These are phyloP conservation scores for Exophiala sp. DNA, from an alignment of 2,329 filamentous ascomycete genomes.

Conservation along the genomic window DNA sequence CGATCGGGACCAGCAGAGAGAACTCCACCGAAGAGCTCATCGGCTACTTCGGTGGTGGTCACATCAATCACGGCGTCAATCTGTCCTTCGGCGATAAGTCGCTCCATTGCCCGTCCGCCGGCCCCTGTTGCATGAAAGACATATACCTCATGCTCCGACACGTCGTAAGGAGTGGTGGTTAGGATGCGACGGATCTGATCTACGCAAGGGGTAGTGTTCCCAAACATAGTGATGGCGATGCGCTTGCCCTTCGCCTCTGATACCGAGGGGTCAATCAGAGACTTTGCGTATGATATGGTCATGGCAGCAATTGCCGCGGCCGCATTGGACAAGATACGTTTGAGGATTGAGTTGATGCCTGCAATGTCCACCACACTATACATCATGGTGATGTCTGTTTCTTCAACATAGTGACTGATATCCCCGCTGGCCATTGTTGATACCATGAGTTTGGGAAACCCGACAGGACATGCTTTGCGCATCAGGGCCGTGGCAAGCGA, in stretches of 20 bases:
- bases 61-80: slow-evolving; percentile 63
- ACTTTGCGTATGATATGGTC: slow-evolving; percentile 42
- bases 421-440: slow-evolving; percentile 65
- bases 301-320: slow-evolving; percentile 57
- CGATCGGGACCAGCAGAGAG: slow-evolving; percentile 55
- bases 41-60: slow-evolving; percentile 65
- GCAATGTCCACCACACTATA: slow-evolving; percentile 66
- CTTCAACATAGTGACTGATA: slow-evolving; percentile 57
- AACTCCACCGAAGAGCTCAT: slow-evolving; percentile 57
- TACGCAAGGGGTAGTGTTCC: slow-evolving; percentile 63
- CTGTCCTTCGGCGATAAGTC: slow-evolving; percentile 51
- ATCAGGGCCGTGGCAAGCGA: slow-evolving; percentile 56
- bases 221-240: slow-evolving; percentile 67
- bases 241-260: slow-evolving; percentile 37
- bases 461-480: slow-evolving; percentile 53
- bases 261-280: slow-evolving; percentile 5
- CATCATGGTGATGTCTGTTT: slow-evolving; percentile 64
- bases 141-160: slow-evolving; percentile 50
- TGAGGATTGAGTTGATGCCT: slow-evolving; percentile 56
- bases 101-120: slow-evolving; percentile 64
- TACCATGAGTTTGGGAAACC: slow-evolving; percentile 64
- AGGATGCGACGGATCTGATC: slow-evolving; percentile 45
- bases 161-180: slow-evolving; percentile 25
- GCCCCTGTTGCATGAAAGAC: slow-evolving; percentile 66
- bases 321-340: slow-evolving; percentile 56